A percentile compares a stretch with the other conserved stretches of the same genome.
Conservation (phyloP, 202 grass and related monocot genomes). For the Sporobolus alterniflorus region DNA sequence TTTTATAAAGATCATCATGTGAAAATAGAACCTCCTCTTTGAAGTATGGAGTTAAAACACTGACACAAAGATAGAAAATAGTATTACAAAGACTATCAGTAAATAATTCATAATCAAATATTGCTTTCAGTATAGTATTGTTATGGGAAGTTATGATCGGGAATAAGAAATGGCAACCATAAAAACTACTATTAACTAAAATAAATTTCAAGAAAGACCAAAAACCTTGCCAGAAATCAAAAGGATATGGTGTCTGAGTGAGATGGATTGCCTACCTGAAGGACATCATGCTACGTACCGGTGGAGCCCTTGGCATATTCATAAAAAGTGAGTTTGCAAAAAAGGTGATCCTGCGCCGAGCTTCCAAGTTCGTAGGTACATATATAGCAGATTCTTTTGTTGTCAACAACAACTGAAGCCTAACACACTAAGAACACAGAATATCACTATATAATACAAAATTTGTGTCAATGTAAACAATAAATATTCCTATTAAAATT, state of each 20-base stretch:
- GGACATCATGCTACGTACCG: slow-evolving; percentile 62
- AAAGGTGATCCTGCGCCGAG: slow-evolving; percentile 62
- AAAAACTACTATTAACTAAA: neutral
- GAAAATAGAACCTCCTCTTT: slow-evolving; percentile 42
- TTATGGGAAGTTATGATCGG: neutral
- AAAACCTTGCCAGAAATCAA: neutral
- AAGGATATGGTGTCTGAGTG: neutral
- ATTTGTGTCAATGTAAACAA: neutral
- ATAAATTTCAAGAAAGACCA: neutral
- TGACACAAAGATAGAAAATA: neutral
- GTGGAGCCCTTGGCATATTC: slow-evolving; percentile 55
- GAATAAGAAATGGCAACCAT: slow-evolving; percentile 1
- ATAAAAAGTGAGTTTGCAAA: slow-evolving; percentile 79
- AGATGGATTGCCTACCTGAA: slow-evolving; percentile 42
- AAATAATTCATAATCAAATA: neutral
- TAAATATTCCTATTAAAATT: neutral
- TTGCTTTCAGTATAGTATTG: slow-evolving; percentile 11
- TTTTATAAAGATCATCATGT: slow-evolving; percentile 26
- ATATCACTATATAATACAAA: neutral
- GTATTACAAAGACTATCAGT: neutral
- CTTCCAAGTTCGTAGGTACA: slow-evolving; percentile 60
- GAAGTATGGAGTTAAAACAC: slow-evolving; percentile 52
- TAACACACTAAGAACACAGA: slow-evolving; percentile 41
- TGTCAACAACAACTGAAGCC: slow-evolving; percentile 62
- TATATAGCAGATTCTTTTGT: slow-evolving; percentile 61